phyloP scores from a whole-genome alignment of 2,329 filamentous ascomycete genomes.

The Stachybotrys chlorohalonatus region DNA sequence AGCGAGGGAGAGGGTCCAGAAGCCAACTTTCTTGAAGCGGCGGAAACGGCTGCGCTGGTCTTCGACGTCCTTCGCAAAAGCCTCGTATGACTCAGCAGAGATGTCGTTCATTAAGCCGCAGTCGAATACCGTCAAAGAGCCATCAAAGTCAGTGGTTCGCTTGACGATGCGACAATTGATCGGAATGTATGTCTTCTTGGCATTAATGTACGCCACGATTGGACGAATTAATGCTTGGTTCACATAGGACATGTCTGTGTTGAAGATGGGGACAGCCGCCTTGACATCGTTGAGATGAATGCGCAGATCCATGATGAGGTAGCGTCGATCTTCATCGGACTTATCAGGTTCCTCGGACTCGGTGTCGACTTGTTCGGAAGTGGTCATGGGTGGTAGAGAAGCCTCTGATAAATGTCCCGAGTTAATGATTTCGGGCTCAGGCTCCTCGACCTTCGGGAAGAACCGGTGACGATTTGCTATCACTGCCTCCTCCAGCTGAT shows the following conservation, averaged over 20 bases:
- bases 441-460: constrained; percentile 37
- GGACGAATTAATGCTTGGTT: constrained; percentile 92
- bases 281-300: constrained; percentile 92
- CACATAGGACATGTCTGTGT: constrained; percentile 83
- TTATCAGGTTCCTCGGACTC: neutral
- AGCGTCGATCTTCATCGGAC: constrained; percentile 56
- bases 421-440: constrained; percentile 15
- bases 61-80: constrained; percentile 84
- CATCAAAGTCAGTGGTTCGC: constrained; percentile 79
- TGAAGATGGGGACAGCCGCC: constrained; percentile 88
- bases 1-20: constrained; percentile 90
- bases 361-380: constrained; percentile 11
- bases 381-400: constrained; percentile 1
- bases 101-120: constrained; percentile 90
- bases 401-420: constrained; percentile 13
- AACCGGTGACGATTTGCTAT: constrained; percentile 63
- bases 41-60: constrained; percentile 80
- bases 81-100: constrained; percentile 87
- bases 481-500: constrained; percentile 87
- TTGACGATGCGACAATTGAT: constrained; percentile 94
- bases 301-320: constrained; percentile 88
- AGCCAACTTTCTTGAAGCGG: constrained; percentile 87
- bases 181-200: constrained; percentile 88
- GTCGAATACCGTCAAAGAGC: constrained; percentile 90
- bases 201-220: constrained; percentile 97